phyloP scores from a whole-genome alignment of 108 stramenopile genomes.

The Mediolabrus comicus region DNA sequence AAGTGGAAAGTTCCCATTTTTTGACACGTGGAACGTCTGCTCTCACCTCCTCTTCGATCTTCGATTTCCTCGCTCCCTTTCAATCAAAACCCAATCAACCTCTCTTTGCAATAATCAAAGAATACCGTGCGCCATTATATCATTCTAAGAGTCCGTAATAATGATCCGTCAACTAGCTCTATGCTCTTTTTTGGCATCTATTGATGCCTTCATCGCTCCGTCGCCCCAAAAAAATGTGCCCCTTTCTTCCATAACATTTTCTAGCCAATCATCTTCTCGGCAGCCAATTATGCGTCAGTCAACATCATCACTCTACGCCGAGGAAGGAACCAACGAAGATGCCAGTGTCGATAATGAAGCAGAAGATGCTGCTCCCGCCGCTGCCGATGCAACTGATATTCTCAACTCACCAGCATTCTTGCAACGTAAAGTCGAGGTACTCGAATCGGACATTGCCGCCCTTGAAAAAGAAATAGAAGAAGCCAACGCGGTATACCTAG shows the following conservation, averaged over 20 bases:
- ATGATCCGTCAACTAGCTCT: conserved; percentile 1
- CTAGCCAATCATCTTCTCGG: not conserved
- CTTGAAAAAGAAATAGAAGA: conserved; percentile 60
- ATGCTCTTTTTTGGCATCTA: not conserved
- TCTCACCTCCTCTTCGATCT: not conserved
- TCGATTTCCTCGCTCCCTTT: not conserved
- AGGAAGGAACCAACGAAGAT: not conserved
- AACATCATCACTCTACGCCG: not conserved
- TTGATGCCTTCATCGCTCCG: not conserved
- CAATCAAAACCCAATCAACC: not conserved
- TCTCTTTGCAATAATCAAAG: not conserved
- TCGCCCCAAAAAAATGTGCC: not conserved
- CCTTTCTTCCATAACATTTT: not conserved
- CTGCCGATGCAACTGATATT: conserved; percentile 56
- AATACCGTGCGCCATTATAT: too few relatives aligned
- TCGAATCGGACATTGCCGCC: conserved; percentile 64
- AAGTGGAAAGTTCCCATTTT: not conserved
- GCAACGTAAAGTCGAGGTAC: conserved; percentile 76
- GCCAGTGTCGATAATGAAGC: not conserved
- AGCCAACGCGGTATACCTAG: conserved; percentile 53
- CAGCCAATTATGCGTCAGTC: not conserved
- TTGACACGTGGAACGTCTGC: not conserved
- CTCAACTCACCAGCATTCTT: conserved; percentile 84
- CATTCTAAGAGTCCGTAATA: too few relatives aligned
- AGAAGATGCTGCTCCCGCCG: not conserved